Conservation (phyloP, 257 asterid genomes). For the Penstemon newberryi region DNA sequence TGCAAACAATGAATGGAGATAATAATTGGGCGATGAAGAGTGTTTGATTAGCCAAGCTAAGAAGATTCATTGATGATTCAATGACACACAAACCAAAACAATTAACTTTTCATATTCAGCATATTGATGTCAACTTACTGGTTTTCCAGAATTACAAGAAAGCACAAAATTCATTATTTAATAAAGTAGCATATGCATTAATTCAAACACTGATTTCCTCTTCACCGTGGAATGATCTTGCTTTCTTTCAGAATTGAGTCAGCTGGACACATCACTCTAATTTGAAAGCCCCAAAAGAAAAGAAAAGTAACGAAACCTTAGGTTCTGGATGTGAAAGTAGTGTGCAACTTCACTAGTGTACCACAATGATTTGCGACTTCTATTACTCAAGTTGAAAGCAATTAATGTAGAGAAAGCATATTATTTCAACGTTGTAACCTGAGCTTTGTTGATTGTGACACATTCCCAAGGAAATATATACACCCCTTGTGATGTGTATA, state of each 20-base stretch:
- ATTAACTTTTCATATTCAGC: constrained; percentile 2
- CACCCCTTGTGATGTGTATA: constrained; percentile 1
- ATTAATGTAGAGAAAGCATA: background rate
- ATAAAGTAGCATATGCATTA: constrained; percentile 7
- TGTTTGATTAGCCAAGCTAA: background rate
- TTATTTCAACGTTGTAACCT: constrained; percentile 5
- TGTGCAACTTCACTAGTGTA: background rate
- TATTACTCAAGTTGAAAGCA: constrained; percentile 1
- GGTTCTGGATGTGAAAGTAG: constrained; percentile 14
- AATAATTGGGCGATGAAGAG: constrained; percentile 7
- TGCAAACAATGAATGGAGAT: background rate
- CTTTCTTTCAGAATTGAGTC: constrained; percentile 2
- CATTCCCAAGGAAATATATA: background rate
- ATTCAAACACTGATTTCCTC: constrained; percentile 11
- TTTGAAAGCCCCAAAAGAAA: background rate
- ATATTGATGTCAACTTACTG: background rate
- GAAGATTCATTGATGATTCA: background rate
- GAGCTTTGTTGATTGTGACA: background rate
- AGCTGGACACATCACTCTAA: constrained; percentile 2
- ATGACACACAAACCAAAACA: constrained; percentile 5
- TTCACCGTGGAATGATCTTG: constrained; percentile 12
- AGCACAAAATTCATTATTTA: background rate
- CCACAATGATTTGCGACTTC: background rate
- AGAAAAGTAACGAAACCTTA: background rate
- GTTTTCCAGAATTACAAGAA: constrained; percentile 12